Evolutionary conservation across 371 early-diverging fungal genomes (phyloP).

Genomic region (Globomyces sp.): DNA sequence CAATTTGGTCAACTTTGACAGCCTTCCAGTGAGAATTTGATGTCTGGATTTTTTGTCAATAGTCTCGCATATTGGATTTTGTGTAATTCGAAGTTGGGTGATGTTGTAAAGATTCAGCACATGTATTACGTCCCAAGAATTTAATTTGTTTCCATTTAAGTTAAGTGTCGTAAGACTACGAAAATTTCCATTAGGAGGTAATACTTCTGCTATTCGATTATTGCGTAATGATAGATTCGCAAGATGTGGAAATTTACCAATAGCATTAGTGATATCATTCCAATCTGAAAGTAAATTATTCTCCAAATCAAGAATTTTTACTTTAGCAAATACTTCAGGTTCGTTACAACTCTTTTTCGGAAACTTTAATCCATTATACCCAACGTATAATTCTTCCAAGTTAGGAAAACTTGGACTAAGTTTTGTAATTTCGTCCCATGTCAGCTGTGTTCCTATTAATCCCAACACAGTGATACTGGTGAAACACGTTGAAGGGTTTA

Average conservation of each 20-base stretch:
- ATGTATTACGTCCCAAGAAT: conserved; percentile 47
- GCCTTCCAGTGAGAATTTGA: conserved; percentile 28
- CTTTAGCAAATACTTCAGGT: conserved; percentile 35
- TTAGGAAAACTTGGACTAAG: conserved; percentile 53
- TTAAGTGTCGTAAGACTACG: conserved; percentile 40
- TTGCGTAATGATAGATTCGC: conserved; percentile 13
- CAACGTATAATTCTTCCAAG: conserved; percentile 65
- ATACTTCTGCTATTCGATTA: conserved; percentile 43
- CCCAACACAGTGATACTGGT: conserved; percentile 40
- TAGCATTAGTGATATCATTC: conserved; percentile 52
- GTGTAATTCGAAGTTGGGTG: conserved; percentile 46
- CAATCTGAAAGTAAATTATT: conserved; percentile 60
- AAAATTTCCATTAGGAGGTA: conserved; percentile 23
- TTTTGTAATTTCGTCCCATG: conserved; percentile 46
- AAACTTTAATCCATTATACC: conserved; percentile 51
- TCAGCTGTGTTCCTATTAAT: conserved; percentile 43
- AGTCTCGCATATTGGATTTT: conserved; percentile 49
- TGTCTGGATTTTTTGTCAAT: conserved; percentile 12
- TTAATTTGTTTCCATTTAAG: conserved; percentile 45
- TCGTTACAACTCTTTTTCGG: conserved; percentile 25
- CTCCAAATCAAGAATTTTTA: conserved; percentile 66
- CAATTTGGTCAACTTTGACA: conserved; percentile 29
- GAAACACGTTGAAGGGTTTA: not conserved
- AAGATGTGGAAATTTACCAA: conserved; percentile 12
- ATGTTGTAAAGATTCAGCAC: conserved; percentile 43